Evolutionary conservation across 2,329 filamentous ascomycete genomes (phyloP).

Genomic region (Erysiphe pulchra): DNA sequence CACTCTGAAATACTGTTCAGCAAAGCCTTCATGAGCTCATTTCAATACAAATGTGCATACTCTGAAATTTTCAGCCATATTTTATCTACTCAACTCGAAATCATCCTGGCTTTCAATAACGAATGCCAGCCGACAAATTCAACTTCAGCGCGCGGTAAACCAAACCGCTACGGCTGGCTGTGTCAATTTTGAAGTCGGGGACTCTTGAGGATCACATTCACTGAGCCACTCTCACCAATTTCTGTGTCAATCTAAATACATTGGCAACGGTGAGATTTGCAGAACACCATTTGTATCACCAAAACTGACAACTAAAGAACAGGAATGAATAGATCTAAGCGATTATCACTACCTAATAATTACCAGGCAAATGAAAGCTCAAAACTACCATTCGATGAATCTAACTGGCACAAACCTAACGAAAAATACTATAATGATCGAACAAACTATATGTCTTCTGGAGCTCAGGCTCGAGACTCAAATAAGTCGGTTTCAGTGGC

Average conservation of each 20-base stretch:
- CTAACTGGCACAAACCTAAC: slow-evolving; percentile 16
- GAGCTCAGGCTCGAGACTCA: not conserved
- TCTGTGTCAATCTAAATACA: slow-evolving; percentile 7
- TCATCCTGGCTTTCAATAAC: too few relatives aligned
- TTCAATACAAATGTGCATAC: too few relatives aligned
- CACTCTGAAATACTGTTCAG: too few relatives aligned
- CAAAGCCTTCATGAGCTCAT: too few relatives aligned
- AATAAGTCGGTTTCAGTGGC: slow-evolving; percentile 16
- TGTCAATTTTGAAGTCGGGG: too few relatives aligned
- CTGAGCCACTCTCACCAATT: slow-evolving; percentile 5
- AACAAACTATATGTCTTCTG: not conserved
- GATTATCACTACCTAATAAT: slow-evolving; percentile 18
- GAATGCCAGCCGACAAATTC: too few relatives aligned
- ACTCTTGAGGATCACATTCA: not conserved
- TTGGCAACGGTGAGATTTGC: slow-evolving; percentile 11
- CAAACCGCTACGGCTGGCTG: too few relatives aligned
- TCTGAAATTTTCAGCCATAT: too few relatives aligned
- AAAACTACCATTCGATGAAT: slow-evolving; percentile 18
- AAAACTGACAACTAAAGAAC: slow-evolving; percentile 3
- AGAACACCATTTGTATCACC: slow-evolving; percentile 7
- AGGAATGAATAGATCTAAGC: slow-evolving; percentile 14
- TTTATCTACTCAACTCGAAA: too few relatives aligned
- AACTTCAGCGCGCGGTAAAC: too few relatives aligned
- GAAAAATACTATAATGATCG: not conserved
- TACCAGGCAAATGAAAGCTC: slow-evolving; percentile 19